Base-by-base conservation (phyloP, 2,329 filamentous ascomycete genomes). In the Venturia carpophila region DNA sequence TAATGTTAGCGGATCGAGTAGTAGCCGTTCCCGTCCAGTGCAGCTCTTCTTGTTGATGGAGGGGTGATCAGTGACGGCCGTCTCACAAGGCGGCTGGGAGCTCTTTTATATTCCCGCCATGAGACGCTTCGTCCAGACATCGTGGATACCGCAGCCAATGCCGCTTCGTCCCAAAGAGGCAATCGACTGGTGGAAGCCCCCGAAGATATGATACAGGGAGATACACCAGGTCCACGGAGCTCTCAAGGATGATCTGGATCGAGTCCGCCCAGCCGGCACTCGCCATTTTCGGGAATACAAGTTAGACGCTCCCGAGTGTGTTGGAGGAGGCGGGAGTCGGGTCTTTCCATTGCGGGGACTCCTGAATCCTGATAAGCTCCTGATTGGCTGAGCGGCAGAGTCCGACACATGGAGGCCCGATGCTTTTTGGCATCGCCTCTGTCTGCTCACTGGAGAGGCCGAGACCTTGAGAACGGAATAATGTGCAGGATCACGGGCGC, bases 71-170 rank as follows among this genome's bases (percentile, higher is more conserved):
- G 24, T 41, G 49, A 34, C 34, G 49, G 27, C 15, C 21, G 30
- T 34, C 13, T 56, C 49, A 34, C 27, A n/a, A 34, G 5, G 49
- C 49, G 49, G 49, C 24, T 56, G 49, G 27, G 30, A 37, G 17
- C 17, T 37, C 30, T 58, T 58, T 37, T 58, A 58, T 34, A 10
- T 27, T 27, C 47, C n/a, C 11, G 2, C 24, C 1, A 34, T 34
- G 30, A 37, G 19, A 24, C 3, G 19, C 21, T 11, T 7, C 27
- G 19, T n/a, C 17, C 30, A 37, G 21, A 11, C 19, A 37, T 58
- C 17, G 52, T 56, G 52, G 30, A 37, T 56, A 56, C 52, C 52
- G 52, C 52, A 58, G 52, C n/a, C 52, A 58, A 58, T n/a, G 30
- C 52, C 52, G 52, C 30, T 5, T 11, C 30, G 1, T 58, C 52